Evolutionary conservation across 1,284 basidiomycete genomes (phyloP).

Genomic region (Cutaneotrichosporon sp.): DNA sequence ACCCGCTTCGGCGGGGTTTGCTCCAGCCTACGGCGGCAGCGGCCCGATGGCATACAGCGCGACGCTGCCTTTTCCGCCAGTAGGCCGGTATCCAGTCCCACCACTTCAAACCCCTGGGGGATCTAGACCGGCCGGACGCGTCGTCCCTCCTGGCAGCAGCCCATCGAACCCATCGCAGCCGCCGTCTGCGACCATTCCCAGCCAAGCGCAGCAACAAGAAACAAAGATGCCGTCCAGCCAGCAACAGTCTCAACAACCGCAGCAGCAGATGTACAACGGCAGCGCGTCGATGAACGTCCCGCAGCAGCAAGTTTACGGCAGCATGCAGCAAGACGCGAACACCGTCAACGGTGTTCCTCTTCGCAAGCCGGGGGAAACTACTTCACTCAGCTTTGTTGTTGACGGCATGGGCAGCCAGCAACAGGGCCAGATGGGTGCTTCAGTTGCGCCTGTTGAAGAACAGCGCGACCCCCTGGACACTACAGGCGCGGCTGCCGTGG

Average conservation of each 20-base stretch:
- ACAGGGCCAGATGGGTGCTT: background rate
- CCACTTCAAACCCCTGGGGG: background rate
- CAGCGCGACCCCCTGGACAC: background rate
- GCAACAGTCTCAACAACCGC: background rate
- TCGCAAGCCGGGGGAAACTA: conserved; percentile 3
- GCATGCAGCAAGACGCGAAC: background rate
- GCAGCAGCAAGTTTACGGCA: background rate
- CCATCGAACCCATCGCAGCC: background rate
- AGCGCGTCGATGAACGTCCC: background rate
- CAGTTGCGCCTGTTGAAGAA: conserved; percentile 1
- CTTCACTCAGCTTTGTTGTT: conserved; percentile 13
- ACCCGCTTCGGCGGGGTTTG: background rate
- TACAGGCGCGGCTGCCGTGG: background rate
- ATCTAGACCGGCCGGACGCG: background rate
- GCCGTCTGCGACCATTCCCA: background rate
- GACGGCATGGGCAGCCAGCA: conserved; percentile 6
- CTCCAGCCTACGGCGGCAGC: background rate
- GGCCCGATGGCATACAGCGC: background rate
- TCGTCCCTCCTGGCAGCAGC: background rate
- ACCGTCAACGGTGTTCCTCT: background rate
- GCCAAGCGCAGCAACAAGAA: background rate
- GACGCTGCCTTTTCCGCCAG: conserved; percentile 6
- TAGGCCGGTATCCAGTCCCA: conserved; percentile 5
- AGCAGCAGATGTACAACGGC: conserved; percentile 5
- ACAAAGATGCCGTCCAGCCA: background rate